These are phyloP conservation scores for Eremomyces bilateralis DNA, from an alignment of 495 filamentous ascomycete genomes.

Conservation along the genomic window DNA sequence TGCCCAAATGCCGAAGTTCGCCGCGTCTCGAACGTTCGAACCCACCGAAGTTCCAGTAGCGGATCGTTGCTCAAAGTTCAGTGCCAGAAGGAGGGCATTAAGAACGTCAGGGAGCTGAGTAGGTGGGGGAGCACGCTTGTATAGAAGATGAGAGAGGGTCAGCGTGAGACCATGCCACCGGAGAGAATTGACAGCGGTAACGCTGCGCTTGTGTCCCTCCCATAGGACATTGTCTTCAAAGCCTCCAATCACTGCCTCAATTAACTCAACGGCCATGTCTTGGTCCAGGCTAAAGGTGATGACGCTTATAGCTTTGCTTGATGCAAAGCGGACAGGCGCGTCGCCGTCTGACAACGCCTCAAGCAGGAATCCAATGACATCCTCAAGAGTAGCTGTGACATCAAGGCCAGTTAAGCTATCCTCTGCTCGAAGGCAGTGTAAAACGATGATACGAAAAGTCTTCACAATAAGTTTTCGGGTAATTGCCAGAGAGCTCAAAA, in stretches of 20 bases:
- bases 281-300: slow-evolving; percentile 56
- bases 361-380: slow-evolving; percentile 50
- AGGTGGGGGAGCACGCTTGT: slow-evolving; percentile 48
- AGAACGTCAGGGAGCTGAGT: slow-evolving; percentile 46
- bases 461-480: slow-evolving; percentile 69
- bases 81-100: slow-evolving; percentile 44
- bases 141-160: slow-evolving; percentile 66
- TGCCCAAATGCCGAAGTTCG: slow-evolving; percentile 89
- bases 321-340: slow-evolving; percentile 69
- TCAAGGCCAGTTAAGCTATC: slow-evolving; percentile 8
- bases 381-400: slow-evolving; percentile 29
- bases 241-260: slow-evolving; percentile 59
- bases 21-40: slow-evolving; percentile 85
- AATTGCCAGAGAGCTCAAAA: slow-evolving; percentile 43
- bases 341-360: slow-evolving; percentile 55
- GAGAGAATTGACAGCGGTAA: slow-evolving; percentile 52
- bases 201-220: slow-evolving; percentile 32
- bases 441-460: slow-evolving; percentile 46
- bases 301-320: slow-evolving; percentile 79
- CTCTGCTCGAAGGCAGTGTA: slow-evolving; percentile 32
- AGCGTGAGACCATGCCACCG: slow-evolving; percentile 86
- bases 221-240: slow-evolving; percentile 60
- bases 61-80: slow-evolving; percentile 70
- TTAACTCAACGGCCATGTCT: slow-evolving; percentile 63
- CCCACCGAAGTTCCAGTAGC: slow-evolving; percentile 66